Evolutionary conservation across 2,329 filamentous ascomycete species (phyloP), one percentile per base, ranked within the genome.

Genomic region (Eutypella sp.): DNA sequence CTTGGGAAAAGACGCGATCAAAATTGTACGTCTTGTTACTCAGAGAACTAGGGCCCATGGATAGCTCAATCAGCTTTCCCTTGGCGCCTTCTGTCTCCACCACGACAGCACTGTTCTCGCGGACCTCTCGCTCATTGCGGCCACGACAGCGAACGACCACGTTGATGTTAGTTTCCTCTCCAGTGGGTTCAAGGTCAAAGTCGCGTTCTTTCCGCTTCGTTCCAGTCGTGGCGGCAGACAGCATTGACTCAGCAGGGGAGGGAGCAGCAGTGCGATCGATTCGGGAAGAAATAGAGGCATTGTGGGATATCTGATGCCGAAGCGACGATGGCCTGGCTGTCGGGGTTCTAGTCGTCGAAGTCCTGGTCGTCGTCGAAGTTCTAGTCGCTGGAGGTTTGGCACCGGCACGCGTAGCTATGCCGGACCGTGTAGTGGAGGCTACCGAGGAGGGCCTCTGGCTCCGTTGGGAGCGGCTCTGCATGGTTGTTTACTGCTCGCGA

Each of bases 1-100:
- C 93, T 1, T 87, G 87, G 1, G 93, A 96, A 61, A 96, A 99
- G 54, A 97, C 93, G 62, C 92, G 93, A 68, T 99, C 93, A 64
- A 99, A 99, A 53, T 87, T 84, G 65, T 99, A 99, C 0, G 89
- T 87, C 71, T 97, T 97, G 70, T 99, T 96, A 73, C 85, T 95
- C 47, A 97, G 70, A 27, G 93, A 87, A 66, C 85, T 95, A 0
- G 91, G 85, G 1, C 92, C 93, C 89, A 97, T 96, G 3, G 85
- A 91, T 40, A 99, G 69, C 55, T 95, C 86, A 22, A 99, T 82
- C 33, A 77, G 79, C 60, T 86, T 89, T 38, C 91, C 90, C 67
- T 88, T 92, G 50, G 89, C 83, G n/a, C 89, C 90, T 56, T 93
- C 87, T 3, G 91, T 92, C 20, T 79, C 83, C 9, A 99, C 82